phyloP scores from a whole-genome alignment of 1,139 yeast genomes.

The Pichia sp. region DNA sequence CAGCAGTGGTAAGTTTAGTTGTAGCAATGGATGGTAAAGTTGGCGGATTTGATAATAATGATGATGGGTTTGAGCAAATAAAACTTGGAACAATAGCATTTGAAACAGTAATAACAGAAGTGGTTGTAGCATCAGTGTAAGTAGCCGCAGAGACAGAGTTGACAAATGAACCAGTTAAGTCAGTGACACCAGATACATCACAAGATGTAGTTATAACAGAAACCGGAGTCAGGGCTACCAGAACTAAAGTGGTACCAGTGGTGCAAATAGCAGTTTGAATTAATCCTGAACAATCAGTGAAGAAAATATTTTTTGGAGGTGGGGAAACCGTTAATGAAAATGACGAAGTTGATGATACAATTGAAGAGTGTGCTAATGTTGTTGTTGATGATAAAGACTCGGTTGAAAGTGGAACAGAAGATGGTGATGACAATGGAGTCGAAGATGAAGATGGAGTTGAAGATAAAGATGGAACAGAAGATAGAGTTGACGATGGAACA shows the following conservation, averaged over 20 bases:
- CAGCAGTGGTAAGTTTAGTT: neutral
- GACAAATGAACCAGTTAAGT: conserved; percentile 8
- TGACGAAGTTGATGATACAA: neutral
- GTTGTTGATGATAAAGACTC: neutral
- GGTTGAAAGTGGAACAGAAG: neutral
- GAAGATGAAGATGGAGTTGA: neutral
- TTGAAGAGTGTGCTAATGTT: neutral
- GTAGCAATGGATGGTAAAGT: neutral
- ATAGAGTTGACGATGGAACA: neutral
- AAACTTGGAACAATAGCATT: conserved; percentile 11
- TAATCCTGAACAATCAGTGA: neutral
- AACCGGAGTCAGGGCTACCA: conserved; percentile 1
- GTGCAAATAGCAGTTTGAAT: conserved; percentile 1
- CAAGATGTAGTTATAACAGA: conserved; percentile 7
- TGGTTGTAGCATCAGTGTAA: conserved; percentile 9
- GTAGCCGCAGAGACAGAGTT: conserved; percentile 3
- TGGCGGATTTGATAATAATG: neutral
- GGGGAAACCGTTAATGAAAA: neutral
- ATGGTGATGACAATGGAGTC: neutral
- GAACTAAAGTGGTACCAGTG: neutral
- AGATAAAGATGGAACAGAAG: neutral
- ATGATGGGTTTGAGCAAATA: conserved; percentile 5
- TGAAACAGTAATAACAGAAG: conserved; percentile 8
- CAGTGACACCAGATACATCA: conserved; percentile 1
- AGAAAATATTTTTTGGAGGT: neutral